Evolutionary conservation across 768 basidiomycete species (phyloP).

Genomic region (Leccinum pellstonianum): DNA sequence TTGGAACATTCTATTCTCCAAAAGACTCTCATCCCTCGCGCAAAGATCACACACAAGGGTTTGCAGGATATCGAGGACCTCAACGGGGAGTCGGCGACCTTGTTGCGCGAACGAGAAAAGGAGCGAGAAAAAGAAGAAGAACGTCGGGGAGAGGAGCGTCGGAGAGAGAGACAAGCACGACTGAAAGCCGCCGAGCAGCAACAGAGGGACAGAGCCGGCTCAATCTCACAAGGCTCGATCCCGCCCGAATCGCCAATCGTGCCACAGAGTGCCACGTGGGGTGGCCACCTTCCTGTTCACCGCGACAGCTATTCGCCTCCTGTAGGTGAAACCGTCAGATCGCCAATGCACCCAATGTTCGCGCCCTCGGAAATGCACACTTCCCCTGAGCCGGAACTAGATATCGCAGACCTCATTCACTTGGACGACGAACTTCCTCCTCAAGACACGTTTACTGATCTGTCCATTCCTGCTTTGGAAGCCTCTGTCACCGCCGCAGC

Average conservation of each 20-base stretch:
- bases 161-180: constrained; percentile 65
- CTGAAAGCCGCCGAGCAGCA: constrained; percentile 47
- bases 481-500: constrained; percentile 6
- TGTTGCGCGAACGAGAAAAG: constrained; percentile 48
- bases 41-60: constrained; percentile 93
- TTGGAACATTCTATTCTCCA: constrained; percentile 82
- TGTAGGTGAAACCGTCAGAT: constrained; percentile 25
- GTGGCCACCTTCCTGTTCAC: constrained; percentile 53
- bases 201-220: constrained; percentile 47
- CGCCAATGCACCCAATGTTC: constrained; percentile 36
- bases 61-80: constrained; percentile 86
- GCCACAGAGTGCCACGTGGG: constrained; percentile 53
- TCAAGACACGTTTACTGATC: constrained; percentile 33
- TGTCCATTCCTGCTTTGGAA: constrained; percentile 19
- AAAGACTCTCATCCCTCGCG: constrained; percentile 59
- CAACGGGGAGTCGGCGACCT: constrained; percentile 47
- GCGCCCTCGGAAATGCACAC: constrained; percentile 40
- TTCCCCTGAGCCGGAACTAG: constrained; percentile 58
- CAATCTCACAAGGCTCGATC: constrained; percentile 50
- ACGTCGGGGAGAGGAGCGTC: constrained; percentile 52
- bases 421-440: constrained; percentile 59
- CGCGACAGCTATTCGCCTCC: constrained; percentile 27
- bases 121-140: constrained; percentile 66
- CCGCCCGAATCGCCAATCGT: constrained; percentile 71
- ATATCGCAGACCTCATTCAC: constrained; percentile 74